Conservation (phyloP, 495 filamentous ascomycete species). For the Durotheca rogersii region DNA sequence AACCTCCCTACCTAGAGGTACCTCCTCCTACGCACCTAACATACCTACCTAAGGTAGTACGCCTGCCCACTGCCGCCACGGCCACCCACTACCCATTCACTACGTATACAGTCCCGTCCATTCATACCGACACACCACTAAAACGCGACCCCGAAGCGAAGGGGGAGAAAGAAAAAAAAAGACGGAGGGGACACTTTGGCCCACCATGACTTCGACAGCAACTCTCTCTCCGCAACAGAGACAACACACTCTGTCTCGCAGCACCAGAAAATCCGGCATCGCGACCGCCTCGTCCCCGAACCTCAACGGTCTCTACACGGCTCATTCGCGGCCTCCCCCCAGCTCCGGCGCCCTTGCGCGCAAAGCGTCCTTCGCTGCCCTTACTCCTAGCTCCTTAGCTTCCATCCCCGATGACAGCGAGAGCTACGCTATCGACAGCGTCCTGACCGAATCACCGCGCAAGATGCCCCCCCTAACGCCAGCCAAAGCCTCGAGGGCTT, state of each 20-base stretch:
- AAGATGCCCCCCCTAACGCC: constrained; percentile 44
- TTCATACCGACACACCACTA: background rate
- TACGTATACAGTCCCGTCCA: background rate
- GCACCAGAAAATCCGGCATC: constrained; percentile 42
- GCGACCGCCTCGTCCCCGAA: constrained; percentile 62
- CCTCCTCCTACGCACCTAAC: no score
- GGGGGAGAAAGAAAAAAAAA: constrained; percentile 13
- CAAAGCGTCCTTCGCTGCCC: constrained; percentile 64
- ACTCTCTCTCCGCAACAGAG: constrained; percentile 24
- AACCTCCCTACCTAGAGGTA: no score
- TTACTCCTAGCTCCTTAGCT: constrained; percentile 61
- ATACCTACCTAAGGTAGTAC: no score
- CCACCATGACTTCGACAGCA: constrained; percentile 37
- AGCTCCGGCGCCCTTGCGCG: constrained; percentile 54
- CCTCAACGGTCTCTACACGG: constrained; percentile 50
- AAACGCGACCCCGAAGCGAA: no score
- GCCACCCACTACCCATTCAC: background rate
- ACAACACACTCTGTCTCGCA: constrained; percentile 30
- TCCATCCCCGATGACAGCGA: constrained; percentile 61
- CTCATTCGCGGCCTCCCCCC: constrained; percentile 45
- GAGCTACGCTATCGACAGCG: constrained; percentile 56
- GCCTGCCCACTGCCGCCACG: background rate
- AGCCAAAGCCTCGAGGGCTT: constrained; percentile 28
- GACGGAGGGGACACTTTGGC: constrained; percentile 12
- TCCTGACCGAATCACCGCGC: constrained; percentile 47